phyloP scores from a whole-genome alignment of 768 basidiomycete species.

The Pulveroboletus sp. region DNA sequence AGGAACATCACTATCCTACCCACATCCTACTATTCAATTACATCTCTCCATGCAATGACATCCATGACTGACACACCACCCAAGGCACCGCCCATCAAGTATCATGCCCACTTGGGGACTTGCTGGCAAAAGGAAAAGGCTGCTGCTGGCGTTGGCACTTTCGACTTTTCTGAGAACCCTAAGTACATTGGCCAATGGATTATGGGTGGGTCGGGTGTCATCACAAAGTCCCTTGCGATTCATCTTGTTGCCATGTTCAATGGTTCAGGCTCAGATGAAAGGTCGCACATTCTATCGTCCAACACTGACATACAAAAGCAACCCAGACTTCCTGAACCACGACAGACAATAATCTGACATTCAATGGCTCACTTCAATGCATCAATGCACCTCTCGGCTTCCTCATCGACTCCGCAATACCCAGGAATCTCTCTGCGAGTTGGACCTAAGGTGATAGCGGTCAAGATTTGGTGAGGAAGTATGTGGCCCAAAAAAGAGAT shows the following conservation, averaged over 20 bases:
- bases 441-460: conserved; percentile 37
- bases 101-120: conserved; percentile 66
- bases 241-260: too few relatives aligned
- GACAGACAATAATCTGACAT: not conserved
- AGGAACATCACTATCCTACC: conserved; percentile 9
- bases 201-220: conserved; percentile 88
- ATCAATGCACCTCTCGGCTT: conserved; percentile 53
- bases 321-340: not conserved
- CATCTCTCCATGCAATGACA: conserved; percentile 29
- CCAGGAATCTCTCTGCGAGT: conserved; percentile 55
- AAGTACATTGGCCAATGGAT: conserved; percentile 88
- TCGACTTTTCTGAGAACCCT: conserved; percentile 82
- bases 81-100: conserved; percentile 67
- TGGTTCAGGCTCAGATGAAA: too few relatives aligned
- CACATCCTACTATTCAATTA: too few relatives aligned
- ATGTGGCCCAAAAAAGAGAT: not conserved
- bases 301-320: not conserved
- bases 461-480: not conserved
- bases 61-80: conserved; percentile 52
- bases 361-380: conserved; percentile 15
- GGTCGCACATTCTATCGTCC: too few relatives aligned
- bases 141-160: conserved; percentile 68
- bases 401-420: conserved; percentile 52
- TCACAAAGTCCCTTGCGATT: too few relatives aligned
- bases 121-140: conserved; percentile 89